Conservation (phyloP, 2,329 filamentous ascomycete genomes). For the Aspergillus thermomutatus region DNA sequence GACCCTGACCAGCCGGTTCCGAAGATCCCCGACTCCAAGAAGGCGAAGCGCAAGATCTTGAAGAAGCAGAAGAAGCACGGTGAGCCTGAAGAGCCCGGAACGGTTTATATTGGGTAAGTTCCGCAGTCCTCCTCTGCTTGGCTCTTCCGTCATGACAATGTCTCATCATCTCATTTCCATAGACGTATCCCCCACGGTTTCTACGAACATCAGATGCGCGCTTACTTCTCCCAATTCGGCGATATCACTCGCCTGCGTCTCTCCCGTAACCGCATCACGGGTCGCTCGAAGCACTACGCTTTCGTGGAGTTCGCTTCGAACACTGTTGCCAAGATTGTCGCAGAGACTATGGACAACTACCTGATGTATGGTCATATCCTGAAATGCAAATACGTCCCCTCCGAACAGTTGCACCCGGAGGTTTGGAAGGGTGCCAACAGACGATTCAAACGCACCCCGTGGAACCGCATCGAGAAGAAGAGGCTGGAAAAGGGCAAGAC, state of each 20-base stretch:
- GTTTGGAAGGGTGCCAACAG: constrained; percentile 88
- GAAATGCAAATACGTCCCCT: constrained; percentile 75
- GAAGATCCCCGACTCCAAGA: constrained; percentile 44
- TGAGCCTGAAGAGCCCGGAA: constrained; percentile 57
- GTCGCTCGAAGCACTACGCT: constrained; percentile 86
- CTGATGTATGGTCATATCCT: constrained; percentile 91
- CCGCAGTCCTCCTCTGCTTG: neutral
- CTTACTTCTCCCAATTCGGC: constrained; percentile 93
- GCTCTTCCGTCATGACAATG: neutral
- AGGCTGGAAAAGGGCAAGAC: constrained; percentile 70
- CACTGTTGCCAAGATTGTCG: constrained; percentile 85
- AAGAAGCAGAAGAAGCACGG: constrained; percentile 49
- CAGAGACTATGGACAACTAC: constrained; percentile 97
- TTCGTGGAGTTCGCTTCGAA: constrained; percentile 81
- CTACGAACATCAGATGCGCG: constrained; percentile 92
- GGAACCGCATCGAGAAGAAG: constrained; percentile 79
- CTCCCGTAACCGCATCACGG: constrained; percentile 88
- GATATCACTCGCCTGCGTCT: constrained; percentile 73
- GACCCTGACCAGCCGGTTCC: constrained; percentile 45
- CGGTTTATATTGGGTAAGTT: constrained; percentile 75
- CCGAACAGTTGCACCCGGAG: constrained; percentile 72
- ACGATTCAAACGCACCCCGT: constrained; percentile 83
- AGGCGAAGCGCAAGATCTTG: constrained; percentile 49
- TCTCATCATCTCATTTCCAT: constrained; percentile 14
- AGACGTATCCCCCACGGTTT: constrained; percentile 88